Conservation (phyloP, 208 protist genomes). For the Trypanosoma platydactyli region DNA sequence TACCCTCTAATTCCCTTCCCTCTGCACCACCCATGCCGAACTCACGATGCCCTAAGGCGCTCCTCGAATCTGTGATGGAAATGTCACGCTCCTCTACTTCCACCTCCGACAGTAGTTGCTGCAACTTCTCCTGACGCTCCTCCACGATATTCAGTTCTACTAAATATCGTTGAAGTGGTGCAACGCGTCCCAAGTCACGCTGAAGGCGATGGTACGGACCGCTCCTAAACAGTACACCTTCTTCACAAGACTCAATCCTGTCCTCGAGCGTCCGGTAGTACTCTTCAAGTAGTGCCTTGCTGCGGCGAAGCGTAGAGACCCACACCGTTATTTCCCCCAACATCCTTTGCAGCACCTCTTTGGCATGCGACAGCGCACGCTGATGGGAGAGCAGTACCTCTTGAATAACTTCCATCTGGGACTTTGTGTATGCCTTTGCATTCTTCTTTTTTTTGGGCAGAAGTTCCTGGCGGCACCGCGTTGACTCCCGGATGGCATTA, state of each 20-base stretch:
- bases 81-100: constrained; percentile 45
- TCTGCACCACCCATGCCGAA: constrained; percentile 4
- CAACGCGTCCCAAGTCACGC: constrained; percentile 41
- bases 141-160: constrained; percentile 30
- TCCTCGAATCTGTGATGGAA: neutral
- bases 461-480: neutral
- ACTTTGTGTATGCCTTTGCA: constrained; percentile 20
- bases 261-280: constrained; percentile 75
- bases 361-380: constrained; percentile 30
- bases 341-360: constrained; percentile 39
- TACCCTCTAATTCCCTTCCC: constrained; percentile 21
- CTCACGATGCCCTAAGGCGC: neutral
- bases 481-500: constrained; percentile 7
- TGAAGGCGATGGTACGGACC: constrained; percentile 49
- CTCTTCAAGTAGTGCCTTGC: constrained; percentile 40
- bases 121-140: constrained; percentile 49
- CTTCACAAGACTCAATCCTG: constrained; percentile 30
- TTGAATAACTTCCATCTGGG: constrained; percentile 13
- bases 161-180: constrained; percentile 44
- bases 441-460: constrained; percentile 14
- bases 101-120: constrained; percentile 48
- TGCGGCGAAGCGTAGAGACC: constrained; percentile 24
- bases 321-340: constrained; percentile 40
- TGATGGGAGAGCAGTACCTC: constrained; percentile 33
- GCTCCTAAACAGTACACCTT: constrained; percentile 11